Evolutionary conservation across 371 early-diverging fungal genomes (phyloP).

Genomic region (Rhizomucor miehei): DNA sequence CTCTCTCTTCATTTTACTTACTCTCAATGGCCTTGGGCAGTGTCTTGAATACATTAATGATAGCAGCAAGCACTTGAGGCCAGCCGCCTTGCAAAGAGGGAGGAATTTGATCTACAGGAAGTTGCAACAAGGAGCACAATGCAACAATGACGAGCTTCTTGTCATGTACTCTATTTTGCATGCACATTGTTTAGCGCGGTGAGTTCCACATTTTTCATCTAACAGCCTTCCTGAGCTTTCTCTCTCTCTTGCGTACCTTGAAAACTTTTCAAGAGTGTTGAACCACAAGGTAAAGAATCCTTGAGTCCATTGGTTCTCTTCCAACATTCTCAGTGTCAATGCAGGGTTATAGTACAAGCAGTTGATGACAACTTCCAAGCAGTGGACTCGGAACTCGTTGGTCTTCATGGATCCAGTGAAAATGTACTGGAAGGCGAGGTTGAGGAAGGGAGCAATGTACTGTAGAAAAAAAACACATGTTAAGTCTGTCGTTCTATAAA

Average conservation of each 20-base stretch:
- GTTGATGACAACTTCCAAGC: slow-evolving; percentile 74
- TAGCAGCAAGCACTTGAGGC: slow-evolving; percentile 66
- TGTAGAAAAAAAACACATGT: slow-evolving; percentile 15
- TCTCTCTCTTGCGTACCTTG: slow-evolving; percentile 26
- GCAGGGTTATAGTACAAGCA: slow-evolving; percentile 82
- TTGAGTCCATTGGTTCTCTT: slow-evolving; percentile 71
- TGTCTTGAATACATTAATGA: slow-evolving; percentile 70
- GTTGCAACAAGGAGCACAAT: slow-evolving; percentile 66
- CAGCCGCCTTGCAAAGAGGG: slow-evolving; percentile 65
- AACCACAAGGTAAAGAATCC: slow-evolving; percentile 85
- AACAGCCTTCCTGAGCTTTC: not conserved
- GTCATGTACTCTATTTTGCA: slow-evolving; percentile 76
- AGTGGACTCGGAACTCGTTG: slow-evolving; percentile 53
- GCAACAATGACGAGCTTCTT: slow-evolving; percentile 86
- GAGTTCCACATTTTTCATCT: not conserved
- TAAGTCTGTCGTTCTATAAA: not conserved
- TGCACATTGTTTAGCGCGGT: too few species aligned
- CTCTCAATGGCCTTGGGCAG: slow-evolving; percentile 81
- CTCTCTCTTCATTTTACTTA: slow-evolving; percentile 30
- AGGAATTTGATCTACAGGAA: slow-evolving; percentile 73
- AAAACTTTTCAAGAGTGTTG: slow-evolving; percentile 63
- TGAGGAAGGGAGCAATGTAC: slow-evolving; percentile 57
- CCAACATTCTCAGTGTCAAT: slow-evolving; percentile 70
- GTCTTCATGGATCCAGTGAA: slow-evolving; percentile 58
- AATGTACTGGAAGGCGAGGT: slow-evolving; percentile 63